Evolutionary conservation across 176 grass and related monocot genomes (phyloP).

Genomic region (Stipa capillata): DNA sequence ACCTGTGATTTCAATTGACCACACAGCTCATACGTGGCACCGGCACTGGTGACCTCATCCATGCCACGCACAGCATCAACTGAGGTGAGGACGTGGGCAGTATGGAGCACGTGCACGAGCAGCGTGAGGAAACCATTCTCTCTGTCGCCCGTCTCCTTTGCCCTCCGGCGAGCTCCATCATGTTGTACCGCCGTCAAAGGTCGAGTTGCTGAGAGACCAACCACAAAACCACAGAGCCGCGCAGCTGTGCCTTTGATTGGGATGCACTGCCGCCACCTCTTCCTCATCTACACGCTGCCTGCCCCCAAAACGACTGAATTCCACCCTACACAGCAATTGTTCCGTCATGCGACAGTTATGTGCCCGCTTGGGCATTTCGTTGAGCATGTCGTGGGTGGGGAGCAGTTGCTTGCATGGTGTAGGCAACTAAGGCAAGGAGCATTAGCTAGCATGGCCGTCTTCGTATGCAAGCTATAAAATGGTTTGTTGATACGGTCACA

Average conservation of each 20-base stretch:
- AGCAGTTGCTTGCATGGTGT: not conserved
- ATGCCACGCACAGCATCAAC: not conserved
- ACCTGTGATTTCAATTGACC: no score
- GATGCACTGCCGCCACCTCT: not conserved
- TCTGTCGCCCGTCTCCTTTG: not conserved
- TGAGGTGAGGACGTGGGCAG: not conserved
- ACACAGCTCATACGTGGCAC: no score
- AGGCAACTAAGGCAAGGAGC: conserved; percentile 2
- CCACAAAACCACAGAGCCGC: not conserved
- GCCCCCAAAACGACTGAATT: not conserved
- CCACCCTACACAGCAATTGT: not conserved
- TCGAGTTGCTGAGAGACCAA: not conserved
- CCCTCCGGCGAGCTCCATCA: not conserved
- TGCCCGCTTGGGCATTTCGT: not conserved
- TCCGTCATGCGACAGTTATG: not conserved
- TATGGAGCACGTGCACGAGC: not conserved
- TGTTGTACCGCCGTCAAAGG: not conserved
- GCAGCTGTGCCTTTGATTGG: not conserved
- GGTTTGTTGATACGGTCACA: not conserved
- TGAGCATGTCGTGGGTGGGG: not conserved
- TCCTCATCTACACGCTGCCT: no score
- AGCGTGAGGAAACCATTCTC: not conserved
- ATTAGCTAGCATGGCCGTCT: not conserved
- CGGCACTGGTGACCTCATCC: not conserved
- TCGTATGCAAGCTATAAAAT: not conserved